A percentile compares a stretch with the other conserved stretches of the same genome.
Evolutionary conservation across 2,329 filamentous ascomycete species (phyloP).

Genomic region (Neurospora crassa): DNA sequence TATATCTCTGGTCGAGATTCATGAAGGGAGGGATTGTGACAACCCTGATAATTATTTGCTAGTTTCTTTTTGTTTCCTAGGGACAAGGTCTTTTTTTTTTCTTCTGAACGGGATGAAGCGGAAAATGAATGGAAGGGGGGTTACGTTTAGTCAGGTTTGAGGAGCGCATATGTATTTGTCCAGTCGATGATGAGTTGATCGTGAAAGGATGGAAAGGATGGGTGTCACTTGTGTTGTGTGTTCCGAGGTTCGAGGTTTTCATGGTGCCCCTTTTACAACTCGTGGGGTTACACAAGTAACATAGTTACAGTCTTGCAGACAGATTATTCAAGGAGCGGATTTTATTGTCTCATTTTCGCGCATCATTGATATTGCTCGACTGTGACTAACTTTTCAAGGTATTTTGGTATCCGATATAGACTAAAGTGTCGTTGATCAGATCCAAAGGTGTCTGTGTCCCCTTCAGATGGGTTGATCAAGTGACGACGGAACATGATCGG

Average conservation of each 20-base stretch:
- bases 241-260: background rate
- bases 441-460: background rate
- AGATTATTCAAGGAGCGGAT: background rate
- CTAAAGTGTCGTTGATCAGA: background rate
- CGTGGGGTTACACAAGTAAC: background rate
- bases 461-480: background rate
- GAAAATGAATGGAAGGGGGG: background rate
- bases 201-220: background rate
- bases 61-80: background rate
- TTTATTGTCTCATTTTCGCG: background rate
- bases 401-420: background rate
- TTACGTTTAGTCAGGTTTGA: background rate
- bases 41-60: background rate
- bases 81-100: background rate
- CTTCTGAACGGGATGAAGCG: background rate
- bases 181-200: background rate
- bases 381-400: background rate
- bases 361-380: too few species aligned
- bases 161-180: background rate
- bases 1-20: background rate
- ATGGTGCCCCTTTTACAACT: background rate
- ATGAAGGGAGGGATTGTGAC: background rate
- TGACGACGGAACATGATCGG: background rate
- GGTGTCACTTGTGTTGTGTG: background rate
- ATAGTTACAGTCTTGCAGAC: background rate